Evolutionary conservation across 129 eudicot species (phyloP).

Genomic region (Flaveria linearis): DNA sequence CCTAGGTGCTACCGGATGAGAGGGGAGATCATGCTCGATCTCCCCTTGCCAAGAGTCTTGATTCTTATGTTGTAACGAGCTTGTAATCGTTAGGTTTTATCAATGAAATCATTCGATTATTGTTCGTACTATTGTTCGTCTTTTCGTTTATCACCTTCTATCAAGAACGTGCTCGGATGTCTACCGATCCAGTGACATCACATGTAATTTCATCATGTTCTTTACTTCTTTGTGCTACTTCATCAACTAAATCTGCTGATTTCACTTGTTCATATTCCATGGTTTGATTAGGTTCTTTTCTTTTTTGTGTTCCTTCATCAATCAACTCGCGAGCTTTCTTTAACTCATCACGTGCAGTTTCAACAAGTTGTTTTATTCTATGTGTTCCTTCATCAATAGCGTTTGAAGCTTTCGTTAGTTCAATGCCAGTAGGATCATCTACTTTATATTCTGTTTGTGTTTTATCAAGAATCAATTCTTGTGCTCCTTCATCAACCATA

Average conservation of each 20-base stretch:
- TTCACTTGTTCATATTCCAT: background rate
- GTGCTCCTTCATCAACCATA: conserved; percentile 16
- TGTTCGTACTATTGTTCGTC: no score
- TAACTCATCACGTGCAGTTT: background rate
- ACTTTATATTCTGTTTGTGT: background rate
- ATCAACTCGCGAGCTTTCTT: conserved; percentile 10
- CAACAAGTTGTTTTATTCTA: conserved; percentile 4
- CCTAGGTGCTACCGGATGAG: no score
- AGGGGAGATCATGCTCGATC: no score
- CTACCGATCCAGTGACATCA: no score
- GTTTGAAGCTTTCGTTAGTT: conserved; percentile 12
- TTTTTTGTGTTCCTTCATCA: conserved; percentile 19
- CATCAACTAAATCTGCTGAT: conserved; percentile 17
- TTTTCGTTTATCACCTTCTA: no score
- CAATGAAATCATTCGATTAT: no score
- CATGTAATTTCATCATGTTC: background rate
- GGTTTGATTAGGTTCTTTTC: background rate
- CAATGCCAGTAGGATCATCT: background rate
- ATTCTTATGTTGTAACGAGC: no score
- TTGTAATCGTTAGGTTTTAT: no score
- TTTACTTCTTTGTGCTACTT: conserved; percentile 12
- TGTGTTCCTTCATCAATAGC: conserved; percentile 1
- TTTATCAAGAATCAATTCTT: background rate
- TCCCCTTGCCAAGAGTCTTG: no score
- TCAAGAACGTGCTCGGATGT: no score